Percentiles rank a stretch among this genome's conserved stretches.
These are phyloP conservation scores for Lagenidium sp. DNA, from an alignment of 352 stramenopile genomes.

Conservation along the genomic window DNA sequence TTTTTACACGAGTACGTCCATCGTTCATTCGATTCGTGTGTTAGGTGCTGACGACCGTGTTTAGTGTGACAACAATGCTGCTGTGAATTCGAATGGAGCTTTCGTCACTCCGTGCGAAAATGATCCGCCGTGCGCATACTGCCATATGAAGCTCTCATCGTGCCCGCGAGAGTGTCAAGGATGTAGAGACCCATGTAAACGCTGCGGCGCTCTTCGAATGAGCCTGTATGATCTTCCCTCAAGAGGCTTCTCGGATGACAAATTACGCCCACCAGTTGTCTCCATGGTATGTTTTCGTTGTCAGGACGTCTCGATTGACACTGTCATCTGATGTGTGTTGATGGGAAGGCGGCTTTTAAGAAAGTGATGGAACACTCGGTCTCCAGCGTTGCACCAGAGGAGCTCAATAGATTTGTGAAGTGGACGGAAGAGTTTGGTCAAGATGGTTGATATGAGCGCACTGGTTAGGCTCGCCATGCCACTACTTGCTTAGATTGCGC, in stretches of 20 bases:
- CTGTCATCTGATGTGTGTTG: neutral
- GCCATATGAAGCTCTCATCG: slow-evolving; percentile 84
- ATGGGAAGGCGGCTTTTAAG: slow-evolving; percentile 91
- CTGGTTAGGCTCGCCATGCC: neutral
- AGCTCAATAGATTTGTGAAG: slow-evolving; percentile 96
- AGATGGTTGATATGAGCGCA: slow-evolving; percentile 79
- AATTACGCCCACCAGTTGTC: slow-evolving; percentile 79
- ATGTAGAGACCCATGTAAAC: slow-evolving; percentile 60
- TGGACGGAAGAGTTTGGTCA: slow-evolving; percentile 99
- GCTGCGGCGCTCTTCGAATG: slow-evolving; percentile 75
- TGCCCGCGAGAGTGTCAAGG: slow-evolving; percentile 53
- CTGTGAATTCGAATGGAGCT: slow-evolving; percentile 38
- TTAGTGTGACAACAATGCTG: slow-evolving; percentile 75
- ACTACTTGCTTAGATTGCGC: neutral
- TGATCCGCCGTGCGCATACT: slow-evolving; percentile 79
- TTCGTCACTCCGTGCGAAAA: slow-evolving; percentile 80
- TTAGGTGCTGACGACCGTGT: neutral
- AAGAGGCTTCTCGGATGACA: slow-evolving; percentile 75
- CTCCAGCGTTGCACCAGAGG: slow-evolving; percentile 93
- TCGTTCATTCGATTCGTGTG: neutral
- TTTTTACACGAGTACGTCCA: slow-evolving; percentile 61
- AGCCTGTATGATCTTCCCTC: slow-evolving; percentile 78
- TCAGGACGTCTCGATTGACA: neutral
- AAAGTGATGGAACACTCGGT: slow-evolving; percentile 92
- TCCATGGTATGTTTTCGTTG: slow-evolving; percentile 48